Evolutionary conservation across 164 flowering plant genomes (phyloP), one percentile per base, ranked within the genome.

Genomic region (Sedum album): DNA sequence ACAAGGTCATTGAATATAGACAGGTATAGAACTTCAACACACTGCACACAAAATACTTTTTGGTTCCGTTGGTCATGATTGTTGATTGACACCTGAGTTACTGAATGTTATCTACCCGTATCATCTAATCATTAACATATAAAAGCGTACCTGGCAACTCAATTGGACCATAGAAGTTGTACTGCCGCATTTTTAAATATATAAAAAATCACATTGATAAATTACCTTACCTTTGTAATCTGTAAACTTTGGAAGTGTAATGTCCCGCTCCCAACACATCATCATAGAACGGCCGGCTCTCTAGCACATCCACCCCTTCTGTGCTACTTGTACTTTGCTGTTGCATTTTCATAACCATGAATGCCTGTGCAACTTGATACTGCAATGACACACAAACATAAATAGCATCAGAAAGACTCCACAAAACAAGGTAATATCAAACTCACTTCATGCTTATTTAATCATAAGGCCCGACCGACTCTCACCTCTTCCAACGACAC

Each of bases 321-420:
- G 68, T 72, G 21, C 75, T 60, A 9, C 78, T 77, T 26, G 90
- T 83, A 74, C 20, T 80, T 74, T 84, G 77, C 36, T 84, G 86
- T 75, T 88, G 90, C 93, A 88, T 88, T 80, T 82, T 86, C 79
- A 69, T 75, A 20, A 84, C 84, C 88, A 82, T 84, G 71, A 82
- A 84, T 82, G 76, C 82, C 71, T 88, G 93, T 31, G 88, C 93
- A 70, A 79, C 53, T 69, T 81, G 84, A 82, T 83, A 88, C 90
- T 88, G 88, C 84, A 84, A 71, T 0, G 11, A 20, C 28, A 30
- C 46, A 36, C 6, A 33, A 28, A 36, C 17, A 20, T 51, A 69
- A 14, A 6, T 30, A 73, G 9, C 8, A 60, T n/a, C 31, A 57
- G 15, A 14, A 20, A 2, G 2, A 63, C 63, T 75, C 44, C 14